Conservation (phyloP, 148 eudicot genomes). For the Chenopodium formosanum region DNA sequence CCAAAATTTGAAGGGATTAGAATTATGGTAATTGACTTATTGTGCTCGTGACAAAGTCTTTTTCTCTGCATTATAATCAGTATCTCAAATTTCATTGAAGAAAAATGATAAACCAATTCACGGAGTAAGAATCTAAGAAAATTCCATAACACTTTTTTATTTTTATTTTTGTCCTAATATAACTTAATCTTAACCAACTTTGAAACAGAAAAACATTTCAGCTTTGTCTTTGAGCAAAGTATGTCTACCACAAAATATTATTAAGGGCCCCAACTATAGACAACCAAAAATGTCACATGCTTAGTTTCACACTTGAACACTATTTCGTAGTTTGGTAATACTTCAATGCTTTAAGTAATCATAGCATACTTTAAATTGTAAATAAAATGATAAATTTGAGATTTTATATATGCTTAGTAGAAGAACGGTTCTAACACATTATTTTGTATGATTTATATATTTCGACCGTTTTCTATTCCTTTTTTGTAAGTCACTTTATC, state of each 20-base stretch:
- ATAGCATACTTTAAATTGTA: background rate
- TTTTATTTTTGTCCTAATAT: background rate
- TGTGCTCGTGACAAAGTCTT: background rate
- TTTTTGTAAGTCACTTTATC: no score
- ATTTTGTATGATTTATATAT: no score
- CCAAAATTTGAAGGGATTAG: background rate
- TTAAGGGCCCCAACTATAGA: background rate
- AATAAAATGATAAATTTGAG: no score
- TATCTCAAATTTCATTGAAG: background rate
- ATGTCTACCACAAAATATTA: slow-evolving; percentile 8
- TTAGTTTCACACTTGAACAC: background rate
- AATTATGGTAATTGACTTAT: background rate
- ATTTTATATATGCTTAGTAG: no score
- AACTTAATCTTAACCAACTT: slow-evolving; percentile 5
- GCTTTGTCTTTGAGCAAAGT: background rate
- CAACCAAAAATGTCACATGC: slow-evolving; percentile 1
- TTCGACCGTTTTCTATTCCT: no score
- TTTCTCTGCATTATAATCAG: background rate
- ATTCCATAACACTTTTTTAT: background rate
- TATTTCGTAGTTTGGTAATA: no score
- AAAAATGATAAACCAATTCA: slow-evolving; percentile 1
- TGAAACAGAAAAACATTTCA: slow-evolving; percentile 12
- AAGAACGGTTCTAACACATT: no score
- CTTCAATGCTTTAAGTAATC: background rate
- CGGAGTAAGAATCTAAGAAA: background rate